Base-by-base conservation (phyloP, 1,284 basidiomycete species). In the Ustilago trichophora region DNA sequence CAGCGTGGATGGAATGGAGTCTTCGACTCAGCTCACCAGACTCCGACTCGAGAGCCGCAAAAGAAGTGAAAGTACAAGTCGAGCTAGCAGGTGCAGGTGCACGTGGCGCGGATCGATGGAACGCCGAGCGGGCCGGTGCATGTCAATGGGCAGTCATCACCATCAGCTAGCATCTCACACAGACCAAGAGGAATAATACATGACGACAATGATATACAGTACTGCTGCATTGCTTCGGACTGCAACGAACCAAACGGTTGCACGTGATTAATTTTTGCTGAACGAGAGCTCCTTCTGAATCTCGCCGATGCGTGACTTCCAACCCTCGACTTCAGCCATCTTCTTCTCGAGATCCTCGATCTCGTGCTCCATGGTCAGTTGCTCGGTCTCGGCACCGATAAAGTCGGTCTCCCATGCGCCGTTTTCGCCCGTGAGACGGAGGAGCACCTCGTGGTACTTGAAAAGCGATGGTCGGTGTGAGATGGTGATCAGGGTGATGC, bases 401-500 rank as follows among this genome's bases (percentile, higher is more conserved):
- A 85, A 86, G 21, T 86, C 85, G 18, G 91, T 85, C 36, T 87
- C 88, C 91, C 91, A 93, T 41, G 66, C 84, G 82, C 88, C 65
- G 40, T 90, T 87, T 9, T 88, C 88, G n/a, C 82, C 83, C 0
- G 84, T 83, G 15, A 94, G 84, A 0, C 89, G 90, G 9, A 95
- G 85, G 12, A 93, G 85, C 53, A 89, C 87, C 3, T 87, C 89
- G 82, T 95, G 92, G 77, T 94, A 93, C 80, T 81, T 80, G 67
- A 79, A 72, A 11, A 80, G 65, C 38, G 72, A 74, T 10, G 75
- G 76, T 88, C 92, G 80, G 87, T 88, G 63, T 91, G 83, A 13
- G 90, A 89, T 10, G 88, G 91, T 40, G 68, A 98, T 90, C 40
- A 98, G 86, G 0, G 94, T 96, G 76, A 97, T 94, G 3, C 90